Evolutionary conservation across 768 basidiomycete genomes (phyloP), one percentile per base, ranked within the genome.

Genomic region (Leccinum variicolor): DNA sequence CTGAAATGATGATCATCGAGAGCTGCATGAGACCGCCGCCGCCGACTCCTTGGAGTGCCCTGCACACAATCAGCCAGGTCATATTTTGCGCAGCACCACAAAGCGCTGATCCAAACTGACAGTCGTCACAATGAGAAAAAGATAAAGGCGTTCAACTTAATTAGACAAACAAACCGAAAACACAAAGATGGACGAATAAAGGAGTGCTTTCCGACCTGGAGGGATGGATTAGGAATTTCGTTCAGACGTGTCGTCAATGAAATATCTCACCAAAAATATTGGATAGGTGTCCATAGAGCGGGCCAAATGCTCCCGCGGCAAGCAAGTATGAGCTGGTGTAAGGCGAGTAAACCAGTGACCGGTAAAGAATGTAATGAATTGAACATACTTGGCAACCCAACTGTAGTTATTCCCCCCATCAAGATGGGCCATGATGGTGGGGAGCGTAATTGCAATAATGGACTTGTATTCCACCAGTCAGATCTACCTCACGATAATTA

Each of bases 1-100:
- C 93, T 45, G 87, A 84, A 45, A 92, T 85, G 1, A 82, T 87
- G 65, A 92, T 92, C 53, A 86, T 82, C 1, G 87, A 84, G 62
- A 92, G 75, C 64, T 89, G 88, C 9, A 88, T 75, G 53, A 90
- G 82, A 3, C 89, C 90, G 4, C 89, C 89, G 15, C 89, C 90
- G 11, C 91, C 92, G 29, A 92, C 83, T 10, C 92, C 90, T 69
- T 93, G 92, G 1, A 94, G 76, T 1, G 89, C 92, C 60, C 92
- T 83, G 50, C 81, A 83, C 0, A 86, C 76, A 39, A 91, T 84
- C 10, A 94, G 74, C 91, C 88, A 90, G 8, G 76, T 79, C 82
- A 92, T 87, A 57, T 57, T 84, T 68, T 93, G 87, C 0, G 92
- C 90, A 8, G 87, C 85, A 11, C 90, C 92, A 64, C 89, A 92